Conservation (phyloP, 352 stramenopile species). For the Globisporangium camurandrum region DNA sequence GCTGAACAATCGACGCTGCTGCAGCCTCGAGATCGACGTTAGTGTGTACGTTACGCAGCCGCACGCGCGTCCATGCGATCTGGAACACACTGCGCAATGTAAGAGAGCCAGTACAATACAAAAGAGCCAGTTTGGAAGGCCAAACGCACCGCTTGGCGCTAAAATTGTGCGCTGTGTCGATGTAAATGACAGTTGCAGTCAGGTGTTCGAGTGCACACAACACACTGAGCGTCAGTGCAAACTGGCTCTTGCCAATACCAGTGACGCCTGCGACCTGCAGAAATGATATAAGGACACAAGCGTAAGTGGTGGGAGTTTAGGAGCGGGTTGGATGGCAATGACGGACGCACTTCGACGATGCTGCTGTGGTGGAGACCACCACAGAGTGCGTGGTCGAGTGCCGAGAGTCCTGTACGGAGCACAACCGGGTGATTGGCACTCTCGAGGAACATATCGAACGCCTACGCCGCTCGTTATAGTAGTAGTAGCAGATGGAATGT, state of each 20-base stretch:
- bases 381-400: conserved; percentile 53
- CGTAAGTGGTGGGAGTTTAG: neutral
- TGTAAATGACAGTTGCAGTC: conserved; percentile 46
- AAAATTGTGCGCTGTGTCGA: conserved; percentile 69
- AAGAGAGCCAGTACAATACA: neutral
- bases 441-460: conserved; percentile 74
- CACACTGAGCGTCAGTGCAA: conserved; percentile 67
- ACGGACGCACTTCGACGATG: conserved; percentile 39
- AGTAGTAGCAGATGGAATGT: neutral
- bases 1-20: conserved; percentile 24
- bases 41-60: conserved; percentile 8
- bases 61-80: conserved; percentile 32
- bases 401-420: conserved; percentile 52
- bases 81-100: conserved; percentile 29
- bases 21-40: conserved; percentile 16
- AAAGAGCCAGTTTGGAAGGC: neutral
- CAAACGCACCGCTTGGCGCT: conserved; percentile 46
- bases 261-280: conserved; percentile 57
- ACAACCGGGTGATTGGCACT: conserved; percentile 55
- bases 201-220: conserved; percentile 59
- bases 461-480: conserved; percentile 20
- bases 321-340: neutral
- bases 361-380: conserved; percentile 46
- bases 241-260: conserved; percentile 71
- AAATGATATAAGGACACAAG: neutral